Evolutionary conservation across 2,329 filamentous ascomycete species (phyloP).

Genomic region (Helotiales sp.): DNA sequence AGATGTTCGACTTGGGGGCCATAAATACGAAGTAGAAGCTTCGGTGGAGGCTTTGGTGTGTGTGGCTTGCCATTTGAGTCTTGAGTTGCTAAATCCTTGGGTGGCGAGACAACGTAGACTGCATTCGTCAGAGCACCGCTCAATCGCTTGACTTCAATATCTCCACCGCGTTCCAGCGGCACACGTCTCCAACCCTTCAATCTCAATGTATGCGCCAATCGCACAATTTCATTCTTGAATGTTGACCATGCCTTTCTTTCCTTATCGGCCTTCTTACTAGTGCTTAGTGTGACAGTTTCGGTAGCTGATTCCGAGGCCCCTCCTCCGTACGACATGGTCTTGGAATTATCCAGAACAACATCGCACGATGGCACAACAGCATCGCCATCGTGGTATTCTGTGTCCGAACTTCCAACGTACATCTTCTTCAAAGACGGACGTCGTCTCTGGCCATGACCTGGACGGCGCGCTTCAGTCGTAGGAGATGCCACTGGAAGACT

Average conservation of each 20-base stretch:
- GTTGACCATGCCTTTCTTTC: conserved; percentile 78
- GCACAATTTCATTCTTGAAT: conserved; percentile 93
- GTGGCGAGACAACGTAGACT: conserved; percentile 91
- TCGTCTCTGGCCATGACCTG: conserved; percentile 24
- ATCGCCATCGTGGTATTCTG: conserved; percentile 83
- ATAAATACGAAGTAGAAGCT: conserved; percentile 88
- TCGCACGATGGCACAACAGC: conserved; percentile 84
- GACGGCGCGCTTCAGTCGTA: conserved; percentile 31
- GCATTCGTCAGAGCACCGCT: conserved; percentile 96
- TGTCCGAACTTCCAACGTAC: conserved; percentile 73
- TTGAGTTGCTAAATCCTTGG: conserved; percentile 59
- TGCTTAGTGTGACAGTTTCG: conserved; percentile 47
- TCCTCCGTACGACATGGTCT: conserved; percentile 78
- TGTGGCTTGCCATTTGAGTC: conserved; percentile 47
- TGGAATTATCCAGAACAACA: conserved; percentile 84
- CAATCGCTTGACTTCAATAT: conserved; percentile 73
- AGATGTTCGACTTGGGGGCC: conserved; percentile 94
- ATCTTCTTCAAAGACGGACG: conserved; percentile 32
- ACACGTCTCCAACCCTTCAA: conserved; percentile 92
- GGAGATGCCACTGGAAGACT: conserved; percentile 35
- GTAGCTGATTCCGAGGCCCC: conserved; percentile 49
- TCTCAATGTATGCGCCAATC: conserved; percentile 83
- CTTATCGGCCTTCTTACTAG: conserved; percentile 59
- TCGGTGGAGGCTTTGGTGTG: conserved; percentile 49
- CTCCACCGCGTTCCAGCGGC: conserved; percentile 70